These are phyloP conservation scores for Thielaviopsis ethacetica DNA, from an alignment of 2,329 filamentous ascomycete genomes.

Conservation along the genomic window DNA sequence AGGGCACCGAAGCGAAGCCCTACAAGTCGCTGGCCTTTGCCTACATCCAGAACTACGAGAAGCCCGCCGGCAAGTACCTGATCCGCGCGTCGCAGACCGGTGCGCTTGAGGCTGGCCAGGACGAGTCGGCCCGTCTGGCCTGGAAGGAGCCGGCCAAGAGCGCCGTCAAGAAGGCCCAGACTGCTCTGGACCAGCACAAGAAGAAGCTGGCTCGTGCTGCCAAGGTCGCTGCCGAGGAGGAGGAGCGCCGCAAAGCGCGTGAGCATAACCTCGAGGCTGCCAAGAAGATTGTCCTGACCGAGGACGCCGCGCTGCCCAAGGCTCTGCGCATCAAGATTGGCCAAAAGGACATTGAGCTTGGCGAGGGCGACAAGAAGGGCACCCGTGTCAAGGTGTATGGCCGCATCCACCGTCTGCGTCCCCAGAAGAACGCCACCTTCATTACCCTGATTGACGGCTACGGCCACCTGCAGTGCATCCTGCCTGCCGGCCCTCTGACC, in stretches of 20 bases:
- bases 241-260: slow-evolving; percentile 55
- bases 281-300: slow-evolving; percentile 53
- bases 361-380: slow-evolving; percentile 43
- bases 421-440: slow-evolving; percentile 75
- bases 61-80: slow-evolving; percentile 41
- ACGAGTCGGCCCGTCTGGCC: slow-evolving; percentile 44
- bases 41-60: slow-evolving; percentile 52
- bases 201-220: slow-evolving; percentile 72
- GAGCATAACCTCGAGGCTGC: slow-evolving; percentile 55
- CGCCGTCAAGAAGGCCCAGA: slow-evolving; percentile 70
- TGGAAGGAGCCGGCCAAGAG: slow-evolving; percentile 78
- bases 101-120: slow-evolving; percentile 42
- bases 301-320: slow-evolving; percentile 57
- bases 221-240: slow-evolving; percentile 53
- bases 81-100: slow-evolving; percentile 51
- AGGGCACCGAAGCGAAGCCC: slow-evolving; percentile 55
- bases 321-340: slow-evolving; percentile 62
- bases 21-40: slow-evolving; percentile 71
- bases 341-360: slow-evolving; percentile 46
- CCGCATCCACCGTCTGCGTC: slow-evolving; percentile 63
- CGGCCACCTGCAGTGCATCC: slow-evolving; percentile 61
- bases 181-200: slow-evolving; percentile 57
- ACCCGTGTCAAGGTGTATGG: slow-evolving; percentile 67
- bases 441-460: slow-evolving; percentile 76
- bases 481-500: slow-evolving; percentile 59